phyloP scores from a whole-genome alignment of 306 rosid species.

The Prunus campanulata region DNA sequence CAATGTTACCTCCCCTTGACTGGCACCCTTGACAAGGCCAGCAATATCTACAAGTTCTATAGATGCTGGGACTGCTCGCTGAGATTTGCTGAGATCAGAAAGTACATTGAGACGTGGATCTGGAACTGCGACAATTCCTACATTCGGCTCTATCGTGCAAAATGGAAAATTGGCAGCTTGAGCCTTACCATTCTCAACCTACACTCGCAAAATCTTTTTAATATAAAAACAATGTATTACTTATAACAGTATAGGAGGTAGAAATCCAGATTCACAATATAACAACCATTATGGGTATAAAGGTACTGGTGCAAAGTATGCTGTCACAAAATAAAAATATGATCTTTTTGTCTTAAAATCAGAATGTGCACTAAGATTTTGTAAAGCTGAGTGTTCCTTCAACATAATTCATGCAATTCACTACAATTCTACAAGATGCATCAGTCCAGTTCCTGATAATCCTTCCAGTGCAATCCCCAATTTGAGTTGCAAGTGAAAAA shows the following conservation, averaged over 20 bases:
- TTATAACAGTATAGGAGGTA: background rate
- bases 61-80: slow-evolving; percentile 81
- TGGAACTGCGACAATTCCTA: slow-evolving; percentile 97
- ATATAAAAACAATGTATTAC: background rate
- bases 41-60: slow-evolving; percentile 96
- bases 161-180: slow-evolving; percentile 99
- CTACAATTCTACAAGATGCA: background rate
- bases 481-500: background rate
- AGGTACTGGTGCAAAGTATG: background rate
- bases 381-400: background rate
- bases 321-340: background rate
- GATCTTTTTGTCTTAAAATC: background rate
- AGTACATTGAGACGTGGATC: slow-evolving; percentile 83
- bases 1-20: slow-evolving; percentile 86
- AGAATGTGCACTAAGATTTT: background rate
- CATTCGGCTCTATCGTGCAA: slow-evolving; percentile 98
- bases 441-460: too few relatives aligned
- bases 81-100: slow-evolving; percentile 92
- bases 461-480: background rate
- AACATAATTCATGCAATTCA: background rate
- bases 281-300: background rate
- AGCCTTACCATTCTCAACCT: slow-evolving; percentile 99
- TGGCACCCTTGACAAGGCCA: slow-evolving; percentile 96
- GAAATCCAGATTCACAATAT: background rate
- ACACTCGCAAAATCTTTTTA: slow-evolving; percentile 24